phyloP scores from a whole-genome alignment of 1,139 yeast genomes.

The Geotrichum cucujoidarum region DNA sequence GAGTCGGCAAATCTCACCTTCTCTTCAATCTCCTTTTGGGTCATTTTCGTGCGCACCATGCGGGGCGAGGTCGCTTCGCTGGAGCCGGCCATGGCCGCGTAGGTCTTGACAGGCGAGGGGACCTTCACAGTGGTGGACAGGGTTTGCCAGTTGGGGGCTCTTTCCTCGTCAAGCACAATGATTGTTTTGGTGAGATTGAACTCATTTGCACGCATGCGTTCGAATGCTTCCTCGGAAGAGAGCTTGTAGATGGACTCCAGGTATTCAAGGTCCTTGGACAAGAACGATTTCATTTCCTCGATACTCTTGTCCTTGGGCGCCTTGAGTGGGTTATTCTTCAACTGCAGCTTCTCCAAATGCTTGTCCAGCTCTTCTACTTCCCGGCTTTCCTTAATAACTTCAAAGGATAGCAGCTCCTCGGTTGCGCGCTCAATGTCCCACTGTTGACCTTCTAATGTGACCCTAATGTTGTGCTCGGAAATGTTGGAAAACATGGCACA shows the following conservation, averaged over 20 bases:
- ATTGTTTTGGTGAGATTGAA: conserved; percentile 3
- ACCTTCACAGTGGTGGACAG: background rate
- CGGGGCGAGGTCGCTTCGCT: background rate
- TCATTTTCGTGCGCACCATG: background rate
- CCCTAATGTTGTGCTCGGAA: background rate
- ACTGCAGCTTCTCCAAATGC: conserved; percentile 8
- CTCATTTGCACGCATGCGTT: background rate
- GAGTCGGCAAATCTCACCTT: background rate
- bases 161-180: background rate
- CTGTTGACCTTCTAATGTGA: conserved; percentile 2
- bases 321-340: background rate
- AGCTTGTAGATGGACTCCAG: conserved; percentile 9
- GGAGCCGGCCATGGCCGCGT: background rate
- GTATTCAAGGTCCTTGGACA: conserved; percentile 8
- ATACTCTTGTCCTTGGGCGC: background rate
- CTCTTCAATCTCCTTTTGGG: background rate
- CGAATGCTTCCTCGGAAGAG: conserved; percentile 3
- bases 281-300: background rate
- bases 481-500: conserved; percentile 8
- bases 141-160: background rate
- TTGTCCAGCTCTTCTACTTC: conserved; percentile 9
- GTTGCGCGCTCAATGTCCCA: conserved; percentile 15
- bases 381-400: conserved; percentile 6
- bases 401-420: conserved; percentile 18
- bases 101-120: background rate